Evolutionary conservation across 2,329 filamentous ascomycete species (phyloP).

Genomic region (Tympanopsis confertula): DNA sequence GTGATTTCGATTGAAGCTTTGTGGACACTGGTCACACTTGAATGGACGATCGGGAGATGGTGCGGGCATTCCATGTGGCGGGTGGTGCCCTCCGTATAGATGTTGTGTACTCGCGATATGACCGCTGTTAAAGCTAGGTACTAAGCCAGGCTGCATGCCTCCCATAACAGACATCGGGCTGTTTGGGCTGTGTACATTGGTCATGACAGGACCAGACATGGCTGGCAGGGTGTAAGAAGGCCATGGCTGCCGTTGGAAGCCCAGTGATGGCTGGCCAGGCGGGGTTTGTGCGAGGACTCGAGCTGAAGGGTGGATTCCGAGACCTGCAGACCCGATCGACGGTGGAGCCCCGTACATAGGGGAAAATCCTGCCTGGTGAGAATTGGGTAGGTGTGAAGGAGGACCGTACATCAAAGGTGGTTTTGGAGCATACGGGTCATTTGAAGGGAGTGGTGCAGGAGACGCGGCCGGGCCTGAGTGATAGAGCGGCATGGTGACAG

Average conservation of each 20-base stretch:
- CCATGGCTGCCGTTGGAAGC: neutral
- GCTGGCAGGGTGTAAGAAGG: constrained; percentile 21
- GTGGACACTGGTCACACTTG: constrained; percentile 83
- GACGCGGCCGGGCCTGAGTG: neutral
- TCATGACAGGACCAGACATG: constrained; percentile 60
- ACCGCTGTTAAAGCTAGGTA: constrained; percentile 36
- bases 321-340: no score
- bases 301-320: neutral
- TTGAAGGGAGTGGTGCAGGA: neutral
- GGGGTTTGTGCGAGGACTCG: neutral
- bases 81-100: constrained; percentile 35
- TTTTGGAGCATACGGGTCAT: neutral
- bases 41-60: constrained; percentile 73
- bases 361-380: neutral
- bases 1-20: constrained; percentile 93
- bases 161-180: constrained; percentile 63
- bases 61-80: constrained; percentile 26
- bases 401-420: neutral
- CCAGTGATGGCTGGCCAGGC: neutral
- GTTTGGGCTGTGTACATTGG: constrained; percentile 66
- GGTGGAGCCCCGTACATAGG: neutral
- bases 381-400: neutral
- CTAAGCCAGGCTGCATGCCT: constrained; percentile 37
- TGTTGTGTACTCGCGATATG: constrained; percentile 47
- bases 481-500: neutral